A percentile compares a stretch with the other conserved stretches of the same genome.
Evolutionary conservation across 495 filamentous ascomycete species (phyloP).

Genomic region (Aspergillus haitiensis): DNA sequence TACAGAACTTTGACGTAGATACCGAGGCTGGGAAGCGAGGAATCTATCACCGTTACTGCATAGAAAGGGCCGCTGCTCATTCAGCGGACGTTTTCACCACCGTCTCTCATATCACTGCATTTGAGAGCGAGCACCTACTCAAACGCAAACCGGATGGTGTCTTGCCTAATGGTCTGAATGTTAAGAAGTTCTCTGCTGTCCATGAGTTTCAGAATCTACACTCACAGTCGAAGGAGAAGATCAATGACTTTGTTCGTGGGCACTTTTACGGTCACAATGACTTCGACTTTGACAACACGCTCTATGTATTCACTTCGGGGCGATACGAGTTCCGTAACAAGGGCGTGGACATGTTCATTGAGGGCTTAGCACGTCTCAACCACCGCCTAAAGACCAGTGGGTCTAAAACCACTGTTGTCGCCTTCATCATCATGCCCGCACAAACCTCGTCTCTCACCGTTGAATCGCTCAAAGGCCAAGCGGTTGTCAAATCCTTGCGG

Average conservation of each 20-base stretch:
- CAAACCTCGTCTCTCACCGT: constrained; percentile 96
- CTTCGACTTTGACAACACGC: constrained; percentile 91
- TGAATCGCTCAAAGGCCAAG: constrained; percentile 93
- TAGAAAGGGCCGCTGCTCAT: constrained; percentile 90
- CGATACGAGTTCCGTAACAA: constrained; percentile 98
- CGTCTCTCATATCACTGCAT: constrained; percentile 97
- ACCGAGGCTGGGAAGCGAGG: constrained; percentile 95
- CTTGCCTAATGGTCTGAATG: constrained; percentile 93
- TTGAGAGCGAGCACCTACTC: constrained; percentile 94
- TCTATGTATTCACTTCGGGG: constrained; percentile 97
- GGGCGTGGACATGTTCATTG: constrained; percentile 99
- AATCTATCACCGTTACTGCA: constrained; percentile 98
- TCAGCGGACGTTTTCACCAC: constrained; percentile 96
- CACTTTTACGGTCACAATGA: constrained; percentile 99
- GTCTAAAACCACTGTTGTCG: constrained; percentile 94
- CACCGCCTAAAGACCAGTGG: constrained; percentile 81
- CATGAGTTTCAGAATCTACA: constrained; percentile 99
- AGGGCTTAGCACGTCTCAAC: constrained; percentile 90
- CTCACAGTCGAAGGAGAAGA: constrained; percentile 93
- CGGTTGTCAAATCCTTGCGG: constrained; percentile 90
- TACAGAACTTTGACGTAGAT: constrained; percentile 96
- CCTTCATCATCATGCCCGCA: constrained; percentile 98
- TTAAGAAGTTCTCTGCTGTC: constrained; percentile 97
- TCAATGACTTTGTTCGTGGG: constrained; percentile 95
- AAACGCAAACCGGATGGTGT: constrained; percentile 98